Percentiles rank a stretch among this genome's conserved stretches.
phyloP scores from a whole-genome alignment of 2,329 filamentous ascomycete species.

The Coccinonectria pachysandricola region DNA sequence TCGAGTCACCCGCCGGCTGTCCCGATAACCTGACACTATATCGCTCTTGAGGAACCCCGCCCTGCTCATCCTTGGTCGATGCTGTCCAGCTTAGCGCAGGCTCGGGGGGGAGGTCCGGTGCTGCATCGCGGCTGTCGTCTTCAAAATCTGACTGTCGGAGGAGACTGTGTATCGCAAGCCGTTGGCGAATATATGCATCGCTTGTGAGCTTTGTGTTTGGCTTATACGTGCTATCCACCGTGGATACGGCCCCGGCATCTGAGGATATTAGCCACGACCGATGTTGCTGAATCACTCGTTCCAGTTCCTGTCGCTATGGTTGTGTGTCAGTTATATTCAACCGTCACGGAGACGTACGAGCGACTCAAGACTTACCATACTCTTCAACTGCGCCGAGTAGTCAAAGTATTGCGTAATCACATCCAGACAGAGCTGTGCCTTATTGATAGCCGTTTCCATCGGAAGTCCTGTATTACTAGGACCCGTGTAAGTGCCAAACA shows the following conservation, averaged over 20 bases:
- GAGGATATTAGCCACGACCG: conserved; percentile 16
- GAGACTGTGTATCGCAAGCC: conserved; percentile 30
- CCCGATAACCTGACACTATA: conserved; percentile 6
- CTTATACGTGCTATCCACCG: conserved; percentile 5
- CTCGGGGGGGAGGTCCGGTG: conserved; percentile 11
- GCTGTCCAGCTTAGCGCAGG: conserved; percentile 12
- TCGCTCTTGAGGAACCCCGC: conserved; percentile 6
- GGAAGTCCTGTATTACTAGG: conserved; percentile 15
- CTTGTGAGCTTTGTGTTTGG: conserved; percentile 10
- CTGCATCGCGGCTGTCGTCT: conserved; percentile 27
- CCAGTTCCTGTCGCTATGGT: conserved; percentile 15
- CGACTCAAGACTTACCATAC: conserved; percentile 10
- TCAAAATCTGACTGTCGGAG: conserved; percentile 29
- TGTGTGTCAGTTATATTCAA: neutral
- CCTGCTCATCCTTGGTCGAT: conserved; percentile 13
- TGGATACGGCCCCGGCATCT: conserved; percentile 8
- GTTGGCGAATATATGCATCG: conserved; percentile 17
- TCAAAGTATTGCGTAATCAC: conserved; percentile 17
- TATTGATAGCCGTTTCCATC: conserved; percentile 18
- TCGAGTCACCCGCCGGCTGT: conserved; percentile 5
- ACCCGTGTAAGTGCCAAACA: conserved; percentile 22
- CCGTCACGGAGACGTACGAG: fast-evolving
- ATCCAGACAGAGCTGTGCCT: conserved; percentile 16
- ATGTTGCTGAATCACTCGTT: conserved; percentile 16
- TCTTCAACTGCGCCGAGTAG: conserved; percentile 18